These are phyloP conservation scores for Mycena olivaceomarginata DNA, from an alignment of 768 basidiomycete genomes.

Conservation along the genomic window DNA sequence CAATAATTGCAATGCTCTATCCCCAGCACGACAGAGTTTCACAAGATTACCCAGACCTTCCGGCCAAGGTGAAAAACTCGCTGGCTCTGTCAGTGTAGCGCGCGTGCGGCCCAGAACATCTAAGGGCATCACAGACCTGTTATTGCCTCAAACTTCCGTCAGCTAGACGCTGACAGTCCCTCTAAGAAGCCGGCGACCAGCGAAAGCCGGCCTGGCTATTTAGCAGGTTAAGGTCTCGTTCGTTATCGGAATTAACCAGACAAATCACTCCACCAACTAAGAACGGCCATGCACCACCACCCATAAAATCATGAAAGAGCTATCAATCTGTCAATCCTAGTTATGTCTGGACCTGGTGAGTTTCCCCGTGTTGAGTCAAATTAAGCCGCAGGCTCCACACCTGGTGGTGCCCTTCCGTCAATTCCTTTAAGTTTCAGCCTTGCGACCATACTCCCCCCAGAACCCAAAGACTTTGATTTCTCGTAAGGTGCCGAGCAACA, in stretches of 20 bases:
- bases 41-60: too few species aligned
- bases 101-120: too few species aligned
- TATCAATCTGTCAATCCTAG: slow-evolving; percentile 88
- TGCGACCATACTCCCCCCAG: slow-evolving; percentile 86
- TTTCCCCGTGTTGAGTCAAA: slow-evolving; percentile 91
- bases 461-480: slow-evolving; percentile 95
- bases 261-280: slow-evolving; percentile 96
- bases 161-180: too few species aligned
- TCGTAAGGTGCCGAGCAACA: slow-evolving; percentile 74
- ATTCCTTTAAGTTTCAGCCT: slow-evolving; percentile 79
- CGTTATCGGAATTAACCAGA: slow-evolving; percentile 98
- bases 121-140: too few species aligned
- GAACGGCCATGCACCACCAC: slow-evolving; percentile 94
- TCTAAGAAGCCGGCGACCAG: slow-evolving; percentile 75
- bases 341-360: slow-evolving; percentile 89
- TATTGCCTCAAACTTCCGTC: too few species aligned
- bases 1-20: too few species aligned
- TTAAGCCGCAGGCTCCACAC: slow-evolving; percentile 86
- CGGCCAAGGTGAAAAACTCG: too few species aligned
- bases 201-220: slow-evolving; percentile 88
- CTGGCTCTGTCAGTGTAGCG: too few species aligned
- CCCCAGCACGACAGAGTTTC: too few species aligned
- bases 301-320: slow-evolving; percentile 91
- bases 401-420: slow-evolving; percentile 80
- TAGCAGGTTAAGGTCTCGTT: slow-evolving; percentile 96